Base-by-base conservation (phyloP, 345 rosid species). In the Isatis tinctoria region DNA sequence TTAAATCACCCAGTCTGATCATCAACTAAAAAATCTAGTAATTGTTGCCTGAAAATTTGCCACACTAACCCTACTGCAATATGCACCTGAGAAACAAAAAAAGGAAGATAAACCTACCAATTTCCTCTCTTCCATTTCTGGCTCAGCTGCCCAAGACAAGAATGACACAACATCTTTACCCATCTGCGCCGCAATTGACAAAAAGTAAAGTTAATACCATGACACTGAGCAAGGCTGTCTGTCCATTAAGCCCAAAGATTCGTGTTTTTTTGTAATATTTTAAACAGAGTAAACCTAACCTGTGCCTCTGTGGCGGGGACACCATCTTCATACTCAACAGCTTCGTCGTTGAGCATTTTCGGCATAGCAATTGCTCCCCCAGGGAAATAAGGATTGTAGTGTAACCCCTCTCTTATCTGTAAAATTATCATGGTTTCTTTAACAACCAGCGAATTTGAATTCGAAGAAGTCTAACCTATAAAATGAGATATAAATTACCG, bases 341-440 rank as follows among this genome's bases (percentile, higher is more conserved):
- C 99, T 73, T 90, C 99, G 83, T 96, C 99, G 57, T 59, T 89
- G 57, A 96, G 93, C 99, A 96, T 92, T 73, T 96, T 84, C 14
- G 99, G 99, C 99, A 96, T 96, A 51, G 99, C 99, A 79, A 96
- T 96, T 37, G 98, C 99, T 78, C 98, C 99, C 20, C 98, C 99
- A 18, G 98, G 99, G 69, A 96, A 96, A 82, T 96, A 96, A 63
- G 98, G 99, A 72, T 92, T 96, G 78, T 96, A 96, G 77, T 96
- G 93, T 73, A 96, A 67, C 35, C 99, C 99, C 20, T 90, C 99
- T 49, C 99, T 83, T 20, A 96, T 92, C 99, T 94, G 73, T 10
- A 73, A 54, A 83, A 4, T 67, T 22, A 17, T 44, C 74, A 68
- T 36, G 14, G 39, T 53, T 10, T 14, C 32, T 17, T 8, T 65